Base-by-base conservation (phyloP, 441 rosid species). In the Pelargonium myrrhifolium region DNA sequence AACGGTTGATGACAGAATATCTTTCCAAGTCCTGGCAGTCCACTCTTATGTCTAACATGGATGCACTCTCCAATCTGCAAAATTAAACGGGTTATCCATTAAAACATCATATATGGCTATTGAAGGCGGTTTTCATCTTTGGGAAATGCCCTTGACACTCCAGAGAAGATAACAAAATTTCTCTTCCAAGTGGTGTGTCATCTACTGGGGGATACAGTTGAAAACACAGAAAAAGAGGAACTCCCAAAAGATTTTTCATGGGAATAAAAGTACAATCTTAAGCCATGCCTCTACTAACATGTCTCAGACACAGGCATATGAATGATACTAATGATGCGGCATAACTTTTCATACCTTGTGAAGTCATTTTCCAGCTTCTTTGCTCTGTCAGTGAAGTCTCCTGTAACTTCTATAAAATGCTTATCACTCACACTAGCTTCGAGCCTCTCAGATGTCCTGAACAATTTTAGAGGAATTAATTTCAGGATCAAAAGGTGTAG, bases 11-110 rank as follows among this genome's bases (percentile, higher is more conserved):
- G 53, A 90, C 90, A 17, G 87, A 77, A 70, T 81, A 83, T 76
- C 74, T 90, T 81, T 89, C 98, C 65, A 90, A 79, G 55, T 93
- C 97, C 71, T 84, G 83, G 68, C 85, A 81, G 73, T 89, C 97
- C 62, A 89, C 81, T 77, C 85, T 79, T 79, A 91, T 39, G 82
- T 85, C 93, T 62, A 77, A 40, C 20, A 90, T 68, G 47, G 93
- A 80, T 65, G 77, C 79, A 75, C 83, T 76, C 77, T 89, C 90
- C 78, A 89, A 66, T 77, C 98, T 93, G 93, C 82, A 81, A 31
- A 51, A 71, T 60, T 20, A 65, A 12, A 26, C 51, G 39, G 56
- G 62, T 17, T 37, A 7, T 17, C 20, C 20, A 17, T 15, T 20
- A 51, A 15, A 20, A 20, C 9, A 51, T 51, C 58, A 17, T 7